Base-by-base conservation (phyloP, 257 asterid species). In the Salvia splendens region DNA sequence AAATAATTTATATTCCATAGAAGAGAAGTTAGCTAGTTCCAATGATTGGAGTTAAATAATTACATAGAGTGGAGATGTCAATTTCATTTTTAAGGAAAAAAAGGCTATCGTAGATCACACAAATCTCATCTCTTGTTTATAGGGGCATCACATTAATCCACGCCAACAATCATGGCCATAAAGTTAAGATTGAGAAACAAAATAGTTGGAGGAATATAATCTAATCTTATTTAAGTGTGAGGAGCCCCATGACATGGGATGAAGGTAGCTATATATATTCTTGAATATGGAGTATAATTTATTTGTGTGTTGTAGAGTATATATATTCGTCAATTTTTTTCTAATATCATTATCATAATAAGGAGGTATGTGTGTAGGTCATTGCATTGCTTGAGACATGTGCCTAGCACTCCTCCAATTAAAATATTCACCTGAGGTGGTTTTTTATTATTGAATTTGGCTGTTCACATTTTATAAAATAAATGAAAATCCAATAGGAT, bases 151-250 rank as follows among this genome's bases (percentile, higher is more conserved):
- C 41, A 62, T 36, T 49, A 53, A 74, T 74, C 62, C 79, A 74
- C 71, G 75, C 79, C 79, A 17, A 45, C 57, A 68, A 74, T 74
- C 74, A 74, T 67, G 77, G 47, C 46, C 24, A 46, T 16, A 20
- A 20, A 46, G 33, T 9, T 20, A 63, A 48, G 17, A 41, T 8
- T 1, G 3, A 16, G 20, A 60, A 35, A 69, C 12, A 36, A 36
- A 24, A 38, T 58, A 17, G 15, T n/a, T 35, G 12, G 40, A 36
- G 12, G 14, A 60, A 45, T 48, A 45, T 43, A 16, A 14, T 55
- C 9, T 24, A 24, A 24, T 24, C 30, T 0, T 24, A 24, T 24
- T 24, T 1, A 24, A 24, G 30, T 24, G 30, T 24, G 30, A 24
- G 30, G 30, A 24, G 30, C 30, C 30, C 30, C 30, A 24, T 24